Base-by-base conservation (phyloP, 169 alveolate species). In the Blepharisma undulans region DNA sequence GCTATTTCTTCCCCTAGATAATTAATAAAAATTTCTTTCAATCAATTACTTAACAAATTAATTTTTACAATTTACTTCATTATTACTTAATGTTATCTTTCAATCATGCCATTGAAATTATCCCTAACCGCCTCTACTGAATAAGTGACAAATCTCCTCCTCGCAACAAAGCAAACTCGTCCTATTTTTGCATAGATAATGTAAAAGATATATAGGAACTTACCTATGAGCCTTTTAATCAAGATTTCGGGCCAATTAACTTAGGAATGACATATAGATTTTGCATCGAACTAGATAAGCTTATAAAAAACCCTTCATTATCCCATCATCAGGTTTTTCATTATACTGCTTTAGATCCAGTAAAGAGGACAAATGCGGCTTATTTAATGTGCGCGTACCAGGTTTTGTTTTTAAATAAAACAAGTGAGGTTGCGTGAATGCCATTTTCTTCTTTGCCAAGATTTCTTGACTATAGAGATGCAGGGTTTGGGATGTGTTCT, bases 221-320 rank as follows among this genome's bases (percentile, higher is more conserved):
- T 66, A 94, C 95, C 29, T 98, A 98, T 90, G 99, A 98, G 88
- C 98, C 99, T 14, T 98, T 98, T 91, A 95, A 95, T 91, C 96
- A 96, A 30, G 99, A 98, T 90, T 98, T 98, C 87, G 99, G 99
- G 1, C 99, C 99, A 12, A 93, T 98, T 48, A 97, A 96, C 91
- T 93, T 98, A 80, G 98, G 98, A 36, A 95, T 94, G 91, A 96
- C 98, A 3, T 97, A 97, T 86, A 96, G 95, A 92, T 98, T 94
- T 93, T 93, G 96, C 59, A 88, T 21, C 32, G 76, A 86, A 36
- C 71, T 86, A 66, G 36, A 86, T 22, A 86, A 72, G 36, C 80
- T 86, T 19, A 34, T 86, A 2, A 27, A 71, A 25, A 36, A 86
- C 84, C 34, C 86, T 27, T 27, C 29, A 32, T 78, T 27, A 21